Evolutionary conservation across 768 basidiomycete species (phyloP), one percentile per base, ranked within the genome.

Genomic region (Rhodotorula graminis): DNA sequence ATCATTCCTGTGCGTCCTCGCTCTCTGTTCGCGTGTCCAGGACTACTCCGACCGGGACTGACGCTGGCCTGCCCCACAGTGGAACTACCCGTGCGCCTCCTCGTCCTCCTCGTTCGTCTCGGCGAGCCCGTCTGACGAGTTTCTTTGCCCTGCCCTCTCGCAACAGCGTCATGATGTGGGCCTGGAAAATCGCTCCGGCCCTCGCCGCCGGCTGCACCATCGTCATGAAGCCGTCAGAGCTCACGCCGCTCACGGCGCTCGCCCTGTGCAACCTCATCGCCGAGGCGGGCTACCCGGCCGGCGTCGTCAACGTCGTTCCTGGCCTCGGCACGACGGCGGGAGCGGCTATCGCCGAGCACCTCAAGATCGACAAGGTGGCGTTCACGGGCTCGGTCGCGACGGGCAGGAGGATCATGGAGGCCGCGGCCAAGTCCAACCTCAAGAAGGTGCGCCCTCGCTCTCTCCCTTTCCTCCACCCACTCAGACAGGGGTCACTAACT

Each of bases 371-470:
- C 61, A 76, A 80, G 74, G 86, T 97, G 73, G 93, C 93, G 7
- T 95, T 97, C 81, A 97, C 94, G 21, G 95, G 94, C 59, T 93
- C 90, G 47, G 93, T 92, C 25, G 79, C 87, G 67, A 93, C 92
- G 10, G 94, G 94, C 40, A 87, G 93, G 29, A 90, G 89, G 79
- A 87, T 98, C 78, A 89, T 93, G 87, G 88, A 91, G 79, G 92
- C 93, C 16, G 92, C 95, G 4, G 92, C 94, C 16, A 88, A 89
- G 81, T 90, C 89, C 77, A 98, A 98, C 82, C 82, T 97, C 71
- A 98, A 98, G 82, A 95, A 94, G 85, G 92, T 59, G 37, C 53
- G n/a, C 53, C 6, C 16, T 29, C 14, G 10, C n/a, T 6, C 27
- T 14, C 16, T 15, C 53, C 42, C 27, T 3, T 6, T 18, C 16